A percentile compares a stretch with the other conserved stretches of the same genome.
These are phyloP conservation scores for Emmonsia crescens DNA, from an alignment of 2,329 filamentous ascomycete genomes.

Conservation along the genomic window DNA sequence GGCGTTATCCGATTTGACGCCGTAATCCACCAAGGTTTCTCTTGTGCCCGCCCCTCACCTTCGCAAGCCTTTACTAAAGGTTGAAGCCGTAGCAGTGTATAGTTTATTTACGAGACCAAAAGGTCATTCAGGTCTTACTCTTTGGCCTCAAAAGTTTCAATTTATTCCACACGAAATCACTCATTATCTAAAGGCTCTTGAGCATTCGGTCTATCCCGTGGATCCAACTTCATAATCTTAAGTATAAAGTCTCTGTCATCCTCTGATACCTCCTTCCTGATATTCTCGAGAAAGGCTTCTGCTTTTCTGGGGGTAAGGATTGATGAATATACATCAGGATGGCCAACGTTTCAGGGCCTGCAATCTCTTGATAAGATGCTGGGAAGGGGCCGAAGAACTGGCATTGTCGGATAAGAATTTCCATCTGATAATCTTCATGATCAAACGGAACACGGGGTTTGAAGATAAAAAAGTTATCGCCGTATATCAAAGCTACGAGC, in stretches of 20 bases:
- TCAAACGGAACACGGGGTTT: neutral
- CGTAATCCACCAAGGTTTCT: no score
- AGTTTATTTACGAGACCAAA: no score
- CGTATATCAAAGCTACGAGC: slow-evolving; percentile 5
- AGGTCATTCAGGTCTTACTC: no score
- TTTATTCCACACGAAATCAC: neutral
- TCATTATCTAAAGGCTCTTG: neutral
- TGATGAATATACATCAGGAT: neutral
- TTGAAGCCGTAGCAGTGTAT: no score
- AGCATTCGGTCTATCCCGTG: slow-evolving; percentile 2
- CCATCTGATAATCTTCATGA: slow-evolving; percentile 7
- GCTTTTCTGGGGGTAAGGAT: neutral
- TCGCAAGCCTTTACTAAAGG: no score
- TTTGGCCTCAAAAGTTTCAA: no score
- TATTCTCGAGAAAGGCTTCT: neutral
- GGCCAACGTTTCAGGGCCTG: neutral
- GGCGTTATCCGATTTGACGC: no score
- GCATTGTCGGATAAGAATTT: slow-evolving; percentile 4
- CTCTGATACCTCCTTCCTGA: neutral
- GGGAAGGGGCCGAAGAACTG: slow-evolving; percentile 10
- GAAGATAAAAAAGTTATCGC: slow-evolving; percentile 8
- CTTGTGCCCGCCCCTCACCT: no score
- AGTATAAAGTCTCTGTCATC: neutral
- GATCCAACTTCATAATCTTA: slow-evolving; percentile 1
- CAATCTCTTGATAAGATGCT: neutral